Base-by-base conservation (phyloP, 2,329 filamentous ascomycete species). In the Curvularia spicifera region DNA sequence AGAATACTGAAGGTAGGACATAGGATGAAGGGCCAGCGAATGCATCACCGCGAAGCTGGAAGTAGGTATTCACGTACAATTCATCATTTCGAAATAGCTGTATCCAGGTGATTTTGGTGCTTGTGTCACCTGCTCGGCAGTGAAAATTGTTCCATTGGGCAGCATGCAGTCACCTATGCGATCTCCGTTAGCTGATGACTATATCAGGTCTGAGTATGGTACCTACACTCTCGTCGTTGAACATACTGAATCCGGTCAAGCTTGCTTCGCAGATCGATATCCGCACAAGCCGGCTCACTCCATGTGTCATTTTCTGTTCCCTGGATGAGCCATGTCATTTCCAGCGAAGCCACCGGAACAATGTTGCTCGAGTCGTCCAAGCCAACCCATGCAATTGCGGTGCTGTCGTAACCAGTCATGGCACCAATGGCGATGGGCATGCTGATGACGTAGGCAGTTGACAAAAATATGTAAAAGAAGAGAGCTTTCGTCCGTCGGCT, bases 351-450 rank as follows among this genome's bases (percentile, higher is more conserved):
- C 1, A 67, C 67, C 1, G 68, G 69, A 1, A 76, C 57, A 29
- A 76, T 71, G 28, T 73, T 71, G 15, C 70, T 63, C 3, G 54
- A 53, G 15, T 63, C 60, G 13, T 70, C 62, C 15, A 74, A 45
- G 18, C 63, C 65, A 13, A 76, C 59, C 67, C 71, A 76, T 0
- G 70, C 62, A 5, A 67, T 67, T 2, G 61, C 60, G 1, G 64
- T 68, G 43, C 61, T 68, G n/a, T 74, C 70, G 51, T 78, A 78
- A 9, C 76, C 76, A 0, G 73, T 76, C 72, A 78, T 77, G 12
- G 75, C 75, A n/a, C 65, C 56, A 1, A 76, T 47, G 4, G 75
- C 62, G 20, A 74, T 72, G 0, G 74, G 75, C 20, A 77, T 66
- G 13, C 56, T 57, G 1, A 77, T 50, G 13, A 77, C 66, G 37